Evolutionary conservation across 257 asterid genomes (phyloP).

Genomic region (Anisodus acutangulus): DNA sequence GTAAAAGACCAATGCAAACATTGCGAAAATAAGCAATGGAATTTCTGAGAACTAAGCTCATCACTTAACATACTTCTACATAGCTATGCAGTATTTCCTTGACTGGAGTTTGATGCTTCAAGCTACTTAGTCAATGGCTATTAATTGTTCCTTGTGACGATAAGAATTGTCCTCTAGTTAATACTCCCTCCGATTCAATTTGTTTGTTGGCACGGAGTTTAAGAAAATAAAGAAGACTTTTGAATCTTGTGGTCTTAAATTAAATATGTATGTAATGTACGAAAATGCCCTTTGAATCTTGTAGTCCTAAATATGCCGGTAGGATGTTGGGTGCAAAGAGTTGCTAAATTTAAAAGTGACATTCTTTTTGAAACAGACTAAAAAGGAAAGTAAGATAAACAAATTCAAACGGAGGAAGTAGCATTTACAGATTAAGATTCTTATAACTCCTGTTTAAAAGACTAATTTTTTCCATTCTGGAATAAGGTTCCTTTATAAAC

Average conservation of each 20-base stretch:
- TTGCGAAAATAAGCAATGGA: background rate
- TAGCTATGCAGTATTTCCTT: background rate
- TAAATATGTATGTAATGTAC: too few relatives aligned
- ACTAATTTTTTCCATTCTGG: background rate
- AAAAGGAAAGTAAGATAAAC: too few relatives aligned
- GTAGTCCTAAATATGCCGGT: too few relatives aligned
- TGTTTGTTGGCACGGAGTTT: too few relatives aligned
- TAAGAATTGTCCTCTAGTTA: background rate
- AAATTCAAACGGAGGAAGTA: too few relatives aligned
- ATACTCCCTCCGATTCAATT: background rate
- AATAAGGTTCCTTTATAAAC: background rate
- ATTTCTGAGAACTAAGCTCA: background rate
- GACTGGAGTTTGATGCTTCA: background rate
- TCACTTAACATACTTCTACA: background rate
- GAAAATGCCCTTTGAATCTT: too few relatives aligned
- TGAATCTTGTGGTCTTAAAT: too few relatives aligned
- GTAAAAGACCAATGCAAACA: constrained; percentile 7
- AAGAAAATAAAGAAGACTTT: too few relatives aligned
- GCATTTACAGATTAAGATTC: constrained; percentile 1
- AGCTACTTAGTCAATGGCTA: background rate
- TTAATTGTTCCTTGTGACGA: background rate
- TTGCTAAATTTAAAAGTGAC: too few relatives aligned
- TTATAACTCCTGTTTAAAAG: background rate
- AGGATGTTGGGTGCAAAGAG: too few relatives aligned
- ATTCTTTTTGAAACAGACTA: too few relatives aligned